Evolutionary conservation across 108 stramenopile species (phyloP), one percentile per base, ranked within the genome.

Genomic region (Cyclotella kingstonii): DNA sequence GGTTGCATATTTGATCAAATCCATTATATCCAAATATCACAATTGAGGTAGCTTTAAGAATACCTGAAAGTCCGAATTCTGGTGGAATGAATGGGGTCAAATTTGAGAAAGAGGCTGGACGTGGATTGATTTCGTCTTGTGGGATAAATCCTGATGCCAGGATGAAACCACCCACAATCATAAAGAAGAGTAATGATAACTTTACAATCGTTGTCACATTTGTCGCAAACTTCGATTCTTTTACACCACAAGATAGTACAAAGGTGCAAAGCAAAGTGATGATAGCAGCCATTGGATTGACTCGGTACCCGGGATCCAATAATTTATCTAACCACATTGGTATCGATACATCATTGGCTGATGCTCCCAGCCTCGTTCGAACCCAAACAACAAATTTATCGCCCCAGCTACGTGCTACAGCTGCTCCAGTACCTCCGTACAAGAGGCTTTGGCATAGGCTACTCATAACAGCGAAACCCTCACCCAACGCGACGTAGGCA

Each of bases 1-100:
- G 39, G 41, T 86, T 89, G 53, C 83, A 84, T 17, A 95, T 82
- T 67, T 86, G 86, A 59, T 96, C 95, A 59, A 84, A 96, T 12
- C 95, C 95, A 29, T 94, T 46, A 60, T 81, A 96, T 0, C 88
- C 95, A 75, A 96, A 96, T 63, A 96, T 92, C 5, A 81, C 46
- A 5, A 70, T 29, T 4, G 70, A 61, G 1, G 70, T 36, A 2
- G 47, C 70, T 18, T 70, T 43, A 33, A 84, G 36, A 18, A 88
- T 71, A 35, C 84, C 84, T 1, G 41, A n/a, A 9, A 39, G 10
- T 18, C 80, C 80, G 48, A 74, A 74, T 48, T 80, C 61, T 0
- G 63, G 60, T 18, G 78, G 77, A 0, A 80, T 53, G 34, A 82
- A 70, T 39, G 70, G 70, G 18, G n/a, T 33, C 54, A 45, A 63